Evolutionary conservation across 2,329 filamentous ascomycete genomes (phyloP).

Genomic region (Aspergillus sp.): DNA sequence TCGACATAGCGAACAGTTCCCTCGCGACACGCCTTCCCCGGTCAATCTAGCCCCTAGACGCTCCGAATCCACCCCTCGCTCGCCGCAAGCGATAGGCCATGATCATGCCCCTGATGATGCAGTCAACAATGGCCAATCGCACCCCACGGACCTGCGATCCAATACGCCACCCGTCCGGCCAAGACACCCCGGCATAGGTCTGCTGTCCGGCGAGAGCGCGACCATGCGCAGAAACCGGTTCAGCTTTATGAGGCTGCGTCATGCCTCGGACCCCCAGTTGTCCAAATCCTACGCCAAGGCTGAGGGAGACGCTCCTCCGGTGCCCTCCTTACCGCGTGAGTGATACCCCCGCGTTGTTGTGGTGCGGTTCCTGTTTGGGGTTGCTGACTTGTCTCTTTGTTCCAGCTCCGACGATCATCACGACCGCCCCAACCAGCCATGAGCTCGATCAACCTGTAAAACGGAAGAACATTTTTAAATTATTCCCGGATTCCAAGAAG

Average conservation of each 20-base stretch:
- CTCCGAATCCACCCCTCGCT: constrained; percentile 36
- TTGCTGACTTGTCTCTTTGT: constrained; percentile 3
- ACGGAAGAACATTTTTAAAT: constrained; percentile 41
- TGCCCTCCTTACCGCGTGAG: constrained; percentile 41
- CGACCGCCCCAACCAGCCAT: constrained; percentile 76
- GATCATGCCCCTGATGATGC: constrained; percentile 16
- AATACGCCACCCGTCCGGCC: constrained; percentile 15
- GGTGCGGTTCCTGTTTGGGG: constrained; percentile 13
- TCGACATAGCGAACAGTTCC: constrained; percentile 38
- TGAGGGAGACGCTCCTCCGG: constrained; percentile 52
- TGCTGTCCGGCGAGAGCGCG: constrained; percentile 21
- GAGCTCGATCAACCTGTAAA: constrained; percentile 51
- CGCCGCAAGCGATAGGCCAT: constrained; percentile 16
- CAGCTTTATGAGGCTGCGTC: constrained; percentile 76
- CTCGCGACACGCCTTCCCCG: constrained; percentile 31
- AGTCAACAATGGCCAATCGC: constrained; percentile 7
- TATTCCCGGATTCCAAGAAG: constrained; percentile 34
- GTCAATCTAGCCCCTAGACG: constrained; percentile 28
- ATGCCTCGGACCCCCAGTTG: constrained; percentile 90
- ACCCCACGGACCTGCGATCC: constrained; percentile 15
- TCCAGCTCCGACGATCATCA: constrained; percentile 72
- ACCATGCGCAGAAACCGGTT: constrained; percentile 49
- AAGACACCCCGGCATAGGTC: constrained; percentile 14
- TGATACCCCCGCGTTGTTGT: constrained; percentile 3
- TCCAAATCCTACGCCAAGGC: constrained; percentile 68